Base-by-base conservation (phyloP, 108 stramenopile species). In the Fragilaria radians region DNA sequence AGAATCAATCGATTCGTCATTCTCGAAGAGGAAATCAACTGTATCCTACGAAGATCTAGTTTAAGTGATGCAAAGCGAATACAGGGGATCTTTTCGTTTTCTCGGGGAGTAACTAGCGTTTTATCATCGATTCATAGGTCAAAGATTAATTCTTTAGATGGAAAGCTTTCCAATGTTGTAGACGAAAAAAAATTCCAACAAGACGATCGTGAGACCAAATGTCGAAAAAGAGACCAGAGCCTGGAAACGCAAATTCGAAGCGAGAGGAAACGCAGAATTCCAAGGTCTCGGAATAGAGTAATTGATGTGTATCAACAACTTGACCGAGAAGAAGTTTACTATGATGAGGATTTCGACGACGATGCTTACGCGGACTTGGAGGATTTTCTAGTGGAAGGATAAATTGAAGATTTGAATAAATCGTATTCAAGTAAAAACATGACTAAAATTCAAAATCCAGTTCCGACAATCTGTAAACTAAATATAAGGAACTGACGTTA, bases 281-380 rank as follows among this genome's bases (percentile, higher is more conserved):
- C 36, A 42, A 42, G 36, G 14, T 42, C 36, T 42, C 36, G 36
- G 11, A 42, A 42, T 42, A 7, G 11, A 11, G 36, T 42, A 42
- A 42, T 42, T 42, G 36, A 42, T 42, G 11, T 42, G 36, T 42
- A 42, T 42, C 36, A 42, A 42, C 36, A 42, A 14, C 36, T 42
- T 42, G 36, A 42, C 14, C 14, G 14, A 7, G 36, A 42, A 7
- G 36, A 42, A 11, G 36, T 14, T 11, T 42, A 42, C 36, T 7
- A 42, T 14, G 36, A 42, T 14, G 36, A 42, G 7, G 36, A 42
- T 42, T 7, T 11, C 7, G 7, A 42, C 14, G 36, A 42, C 14
- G 36, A 42, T 14, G 36, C 36, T 14, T 42, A 42, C 14, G 36
- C 36, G 11, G 36, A 42, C 36, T 42, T 42, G 36, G 36, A 42